Percentiles rank a stretch among this genome's conserved stretches.
phyloP scores from a whole-genome alignment of 805 yeast genomes.

The Ogataea siamensis region DNA sequence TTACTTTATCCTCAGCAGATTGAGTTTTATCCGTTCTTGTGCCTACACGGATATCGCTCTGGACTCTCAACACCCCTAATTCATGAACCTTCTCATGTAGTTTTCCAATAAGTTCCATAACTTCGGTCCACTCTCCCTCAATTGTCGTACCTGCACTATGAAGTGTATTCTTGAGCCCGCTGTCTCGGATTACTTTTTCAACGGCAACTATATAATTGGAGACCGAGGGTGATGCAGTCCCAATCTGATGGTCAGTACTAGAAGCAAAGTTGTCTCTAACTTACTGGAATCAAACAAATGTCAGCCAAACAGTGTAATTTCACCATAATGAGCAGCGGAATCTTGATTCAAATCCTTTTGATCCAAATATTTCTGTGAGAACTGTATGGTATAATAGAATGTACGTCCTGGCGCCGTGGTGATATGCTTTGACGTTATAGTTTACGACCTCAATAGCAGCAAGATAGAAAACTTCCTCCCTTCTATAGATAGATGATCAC shows the following conservation, averaged over 20 bases:
- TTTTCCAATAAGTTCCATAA: constrained; percentile 73
- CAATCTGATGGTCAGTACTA: constrained; percentile 46
- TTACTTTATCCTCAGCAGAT: constrained; percentile 69
- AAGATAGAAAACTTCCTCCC: too few relatives aligned
- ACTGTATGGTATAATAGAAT: too few relatives aligned
- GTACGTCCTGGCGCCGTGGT: too few relatives aligned
- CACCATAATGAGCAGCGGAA: constrained; percentile 38
- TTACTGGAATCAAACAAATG: constrained; percentile 77
- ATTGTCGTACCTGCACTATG: constrained; percentile 90
- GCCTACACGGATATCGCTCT: constrained; percentile 84
- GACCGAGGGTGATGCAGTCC: constrained; percentile 74
- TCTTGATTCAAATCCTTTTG: too few relatives aligned
- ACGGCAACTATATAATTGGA: constrained; percentile 76
- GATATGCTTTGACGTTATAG: too few relatives aligned
- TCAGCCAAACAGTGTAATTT: constrained; percentile 75
- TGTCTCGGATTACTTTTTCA: constrained; percentile 59
- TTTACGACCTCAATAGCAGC: too few relatives aligned
- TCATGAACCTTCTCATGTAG: constrained; percentile 72
- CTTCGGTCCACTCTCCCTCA: constrained; percentile 92
- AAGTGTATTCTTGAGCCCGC: constrained; percentile 63
- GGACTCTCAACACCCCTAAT: constrained; percentile 73
- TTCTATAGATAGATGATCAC: too few relatives aligned
- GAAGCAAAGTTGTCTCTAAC: constrained; percentile 25
- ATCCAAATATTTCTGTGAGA: too few relatives aligned
- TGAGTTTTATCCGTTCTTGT: constrained; percentile 77